These are phyloP conservation scores for Irpex rosettiformis DNA, from an alignment of 1,284 basidiomycete species.

Conservation along the genomic window DNA sequence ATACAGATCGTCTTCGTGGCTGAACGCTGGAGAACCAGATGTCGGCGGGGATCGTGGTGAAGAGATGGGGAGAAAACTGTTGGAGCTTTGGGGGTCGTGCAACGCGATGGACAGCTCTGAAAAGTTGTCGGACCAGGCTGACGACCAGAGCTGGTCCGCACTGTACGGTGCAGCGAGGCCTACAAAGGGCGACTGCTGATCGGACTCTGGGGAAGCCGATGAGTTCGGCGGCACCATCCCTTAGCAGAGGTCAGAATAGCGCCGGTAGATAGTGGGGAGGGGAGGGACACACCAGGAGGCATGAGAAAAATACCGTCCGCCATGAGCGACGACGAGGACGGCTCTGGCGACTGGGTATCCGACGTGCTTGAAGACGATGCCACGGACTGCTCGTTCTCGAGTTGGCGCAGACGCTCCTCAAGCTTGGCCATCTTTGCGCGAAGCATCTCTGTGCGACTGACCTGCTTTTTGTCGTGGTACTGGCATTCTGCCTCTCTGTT, in stretches of 20 bases:
- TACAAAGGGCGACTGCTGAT: neutral
- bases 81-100: neutral
- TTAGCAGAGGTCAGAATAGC: neutral
- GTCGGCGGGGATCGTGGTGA: neutral
- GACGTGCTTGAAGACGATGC: slow-evolving; percentile 7
- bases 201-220: slow-evolving; percentile 6
- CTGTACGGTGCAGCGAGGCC: neutral
- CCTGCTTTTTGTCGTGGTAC: slow-evolving; percentile 60
- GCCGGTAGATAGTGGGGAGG: neutral
- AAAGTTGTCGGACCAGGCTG: neutral
- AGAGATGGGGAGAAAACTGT: neutral
- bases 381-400: slow-evolving; percentile 36
- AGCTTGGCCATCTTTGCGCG: slow-evolving; percentile 53
- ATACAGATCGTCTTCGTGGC: neutral
- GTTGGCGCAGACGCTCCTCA: slow-evolving; percentile 50
- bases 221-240: slow-evolving; percentile 4
- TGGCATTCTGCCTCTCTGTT: slow-evolving; percentile 48
- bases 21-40: neutral
- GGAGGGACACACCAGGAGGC: slow-evolving; percentile 8
- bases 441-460: slow-evolving; percentile 57
- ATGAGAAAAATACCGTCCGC: slow-evolving; percentile 6
- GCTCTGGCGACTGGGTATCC: slow-evolving; percentile 5
- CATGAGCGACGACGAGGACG: slow-evolving; percentile 9
- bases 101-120: neutral
- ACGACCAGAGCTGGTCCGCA: neutral